These are phyloP conservation scores for Dianthus caryophyllus DNA, from an alignment of 148 eudicot species.

Conservation along the genomic window DNA sequence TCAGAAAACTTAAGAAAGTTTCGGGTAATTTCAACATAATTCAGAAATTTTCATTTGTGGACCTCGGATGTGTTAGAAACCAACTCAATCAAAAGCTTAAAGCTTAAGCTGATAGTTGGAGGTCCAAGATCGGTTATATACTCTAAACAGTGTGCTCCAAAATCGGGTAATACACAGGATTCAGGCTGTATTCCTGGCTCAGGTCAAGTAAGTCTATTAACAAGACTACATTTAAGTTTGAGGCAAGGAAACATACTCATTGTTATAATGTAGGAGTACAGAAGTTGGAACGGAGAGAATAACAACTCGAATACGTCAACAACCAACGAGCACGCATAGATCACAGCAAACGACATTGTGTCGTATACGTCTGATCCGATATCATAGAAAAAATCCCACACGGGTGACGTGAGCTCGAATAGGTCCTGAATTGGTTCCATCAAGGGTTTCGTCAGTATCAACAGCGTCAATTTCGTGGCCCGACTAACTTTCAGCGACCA, in stretches of 20 bases:
- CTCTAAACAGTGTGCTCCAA: too few relatives aligned
- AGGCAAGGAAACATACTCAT: constrained; percentile 40
- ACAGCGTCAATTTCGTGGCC: constrained; percentile 43
- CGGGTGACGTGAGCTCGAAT: constrained; percentile 49
- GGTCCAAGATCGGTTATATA: too few relatives aligned
- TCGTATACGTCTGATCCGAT: constrained; percentile 37
- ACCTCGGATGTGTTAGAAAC: too few relatives aligned
- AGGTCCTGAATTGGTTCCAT: constrained; percentile 55
- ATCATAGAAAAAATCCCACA: constrained; percentile 51
- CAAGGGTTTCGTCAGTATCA: constrained; percentile 62
- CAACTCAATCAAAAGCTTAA: too few relatives aligned
- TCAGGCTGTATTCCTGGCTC: too few relatives aligned
- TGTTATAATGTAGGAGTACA: constrained; percentile 40
- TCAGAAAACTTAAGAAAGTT: too few relatives aligned
- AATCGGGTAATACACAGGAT: too few relatives aligned
- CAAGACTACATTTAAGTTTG: too few relatives aligned
- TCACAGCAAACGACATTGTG: constrained; percentile 35
- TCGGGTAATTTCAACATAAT: too few relatives aligned
- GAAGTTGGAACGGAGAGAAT: constrained; percentile 59
- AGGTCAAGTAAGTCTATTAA: too few relatives aligned
- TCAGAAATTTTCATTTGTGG: too few relatives aligned
- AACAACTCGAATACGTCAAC: constrained; percentile 46
- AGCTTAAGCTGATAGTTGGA: too few relatives aligned
- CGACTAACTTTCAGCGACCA: constrained; percentile 63
- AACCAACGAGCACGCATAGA: constrained; percentile 36